Percentiles rank a stretch among this genome's conserved stretches.
Conservation (phyloP, 768 basidiomycete species). For the Boletus vinaceobasis region DNA sequence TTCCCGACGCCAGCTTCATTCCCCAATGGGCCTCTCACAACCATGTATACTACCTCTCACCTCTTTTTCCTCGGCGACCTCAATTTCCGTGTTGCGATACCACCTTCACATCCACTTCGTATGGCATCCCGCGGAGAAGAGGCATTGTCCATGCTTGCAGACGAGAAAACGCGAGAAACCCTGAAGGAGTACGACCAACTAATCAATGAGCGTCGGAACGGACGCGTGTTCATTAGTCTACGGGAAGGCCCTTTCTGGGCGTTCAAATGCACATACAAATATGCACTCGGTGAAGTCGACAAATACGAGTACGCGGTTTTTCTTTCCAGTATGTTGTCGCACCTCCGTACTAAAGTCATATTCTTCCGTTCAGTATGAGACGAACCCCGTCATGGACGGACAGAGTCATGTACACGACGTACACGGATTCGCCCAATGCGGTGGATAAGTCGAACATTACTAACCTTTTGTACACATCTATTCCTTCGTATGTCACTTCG, state of each 20-base stretch:
- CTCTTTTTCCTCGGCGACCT: slow-evolving; percentile 93
- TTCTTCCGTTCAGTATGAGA: slow-evolving; percentile 43
- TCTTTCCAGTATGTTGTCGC: neutral
- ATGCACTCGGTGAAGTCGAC: slow-evolving; percentile 75
- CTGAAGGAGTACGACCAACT: slow-evolving; percentile 76
- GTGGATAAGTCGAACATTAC: slow-evolving; percentile 51
- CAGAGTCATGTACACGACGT: slow-evolving; percentile 80
- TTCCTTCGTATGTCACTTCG: slow-evolving; percentile 82
- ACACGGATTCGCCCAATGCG: slow-evolving; percentile 56
- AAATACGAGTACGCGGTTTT: slow-evolving; percentile 61
- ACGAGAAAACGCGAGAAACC: slow-evolving; percentile 52
- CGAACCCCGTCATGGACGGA: slow-evolving; percentile 93
- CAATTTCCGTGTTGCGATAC: slow-evolving; percentile 81
- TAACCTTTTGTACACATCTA: slow-evolving; percentile 72
- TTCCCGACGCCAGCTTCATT: slow-evolving; percentile 56
- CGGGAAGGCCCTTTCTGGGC: slow-evolving; percentile 84
- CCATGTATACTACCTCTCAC: slow-evolving; percentile 83
- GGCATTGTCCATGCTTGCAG: slow-evolving; percentile 39
- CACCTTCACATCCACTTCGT: slow-evolving; percentile 49
- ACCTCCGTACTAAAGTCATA: slow-evolving; percentile 2
- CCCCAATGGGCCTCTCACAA: slow-evolving; percentile 42
- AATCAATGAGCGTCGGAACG: slow-evolving; percentile 55
- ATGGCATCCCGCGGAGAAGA: slow-evolving; percentile 35
- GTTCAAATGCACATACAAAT: slow-evolving; percentile 93
- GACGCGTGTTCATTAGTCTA: slow-evolving; percentile 66